Base-by-base conservation (phyloP, 768 basidiomycete species). In the Tulasnella sp. region DNA sequence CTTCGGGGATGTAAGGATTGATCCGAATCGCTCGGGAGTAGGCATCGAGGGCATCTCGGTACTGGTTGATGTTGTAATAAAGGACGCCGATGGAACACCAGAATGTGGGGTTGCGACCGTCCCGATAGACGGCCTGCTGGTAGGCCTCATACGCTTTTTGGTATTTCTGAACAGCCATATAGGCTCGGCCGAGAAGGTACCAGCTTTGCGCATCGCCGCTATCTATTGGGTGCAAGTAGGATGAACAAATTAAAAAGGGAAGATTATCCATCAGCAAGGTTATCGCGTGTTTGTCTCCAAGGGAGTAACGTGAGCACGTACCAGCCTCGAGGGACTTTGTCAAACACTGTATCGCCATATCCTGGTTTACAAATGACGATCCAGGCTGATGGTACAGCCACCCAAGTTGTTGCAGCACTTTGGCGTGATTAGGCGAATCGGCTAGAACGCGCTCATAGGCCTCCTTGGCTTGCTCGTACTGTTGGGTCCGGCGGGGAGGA, bases 141-240 rank as follows among this genome's bases (percentile, higher is more conserved):
- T 99, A 99, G 0, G 96, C 96, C 83, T 99, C 97, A 84, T 99
- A 99, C 22, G 97, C 97, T 82, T 98, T 98, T 87, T 97, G 98
- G 85, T 98, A 98, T 82, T 98, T 97, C 83, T 94, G 94, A 22
- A 94, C 95, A 19, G 96, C 94, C 96, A 99, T 99, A 84, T 96
- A 99, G 0, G 97, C 97, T 78, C 97, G 93, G 74, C 97, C 97
- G 78, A 99, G 91, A 58, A 99, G 89, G 84, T 99, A 99, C 97
- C 97, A 99, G 80, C 93, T 96, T 84, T 99, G 97, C 22, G 97
- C 94, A 82, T 99, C 97, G 36, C 91, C 88, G 22, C 94, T 90
- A 84, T 99, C 97, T 96, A 81, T 25, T 31, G n/a, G 38, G 42
- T 31, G 52, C 29, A 52, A 39, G 39, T 74, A n/a, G 49, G 42